These are phyloP conservation scores for Pontederia paniculata DNA, from an alignment of 176 grass and related monocot genomes.

Conservation along the genomic window DNA sequence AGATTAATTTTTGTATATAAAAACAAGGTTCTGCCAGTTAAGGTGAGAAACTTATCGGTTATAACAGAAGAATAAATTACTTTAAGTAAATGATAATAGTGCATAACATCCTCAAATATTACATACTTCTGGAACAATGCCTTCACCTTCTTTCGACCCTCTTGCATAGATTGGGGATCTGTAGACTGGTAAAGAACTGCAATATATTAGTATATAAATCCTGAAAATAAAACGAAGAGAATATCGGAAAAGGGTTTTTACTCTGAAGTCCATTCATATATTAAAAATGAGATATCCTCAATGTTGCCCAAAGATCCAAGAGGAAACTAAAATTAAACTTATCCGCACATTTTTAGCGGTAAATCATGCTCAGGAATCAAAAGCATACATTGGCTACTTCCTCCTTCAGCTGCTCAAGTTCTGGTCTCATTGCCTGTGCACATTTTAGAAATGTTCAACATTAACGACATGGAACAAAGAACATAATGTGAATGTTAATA, in stretches of 20 bases:
- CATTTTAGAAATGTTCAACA: not conserved
- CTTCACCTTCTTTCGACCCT: slow-evolving; percentile 40
- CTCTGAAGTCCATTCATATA: not conserved
- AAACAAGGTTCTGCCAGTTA: too few relatives aligned
- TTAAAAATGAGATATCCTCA: not conserved
- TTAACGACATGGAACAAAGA: slow-evolving; percentile 18
- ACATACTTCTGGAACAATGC: slow-evolving; percentile 62
- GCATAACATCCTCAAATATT: slow-evolving; percentile 6
- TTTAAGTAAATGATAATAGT: not conserved
- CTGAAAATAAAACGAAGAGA: not conserved
- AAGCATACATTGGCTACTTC: slow-evolving; percentile 47
- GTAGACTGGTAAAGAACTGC: slow-evolving; percentile 26
- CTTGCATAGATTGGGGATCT: slow-evolving; percentile 33
- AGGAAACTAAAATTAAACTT: not conserved
- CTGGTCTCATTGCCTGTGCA: slow-evolving; percentile 53
- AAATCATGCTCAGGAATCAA: not conserved
- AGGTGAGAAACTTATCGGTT: too few relatives aligned
- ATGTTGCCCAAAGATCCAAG: not conserved
- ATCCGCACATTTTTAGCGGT: not conserved
- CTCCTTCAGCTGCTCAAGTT: slow-evolving; percentile 58
- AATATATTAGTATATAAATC: not conserved
- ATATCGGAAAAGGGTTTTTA: not conserved
- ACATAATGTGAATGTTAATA: not conserved
- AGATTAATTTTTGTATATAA: too few relatives aligned
- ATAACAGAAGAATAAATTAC: slow-evolving; percentile 7